Conservation (phyloP, 1,284 basidiomycete species). For the Fomitopsis schrenkii region DNA sequence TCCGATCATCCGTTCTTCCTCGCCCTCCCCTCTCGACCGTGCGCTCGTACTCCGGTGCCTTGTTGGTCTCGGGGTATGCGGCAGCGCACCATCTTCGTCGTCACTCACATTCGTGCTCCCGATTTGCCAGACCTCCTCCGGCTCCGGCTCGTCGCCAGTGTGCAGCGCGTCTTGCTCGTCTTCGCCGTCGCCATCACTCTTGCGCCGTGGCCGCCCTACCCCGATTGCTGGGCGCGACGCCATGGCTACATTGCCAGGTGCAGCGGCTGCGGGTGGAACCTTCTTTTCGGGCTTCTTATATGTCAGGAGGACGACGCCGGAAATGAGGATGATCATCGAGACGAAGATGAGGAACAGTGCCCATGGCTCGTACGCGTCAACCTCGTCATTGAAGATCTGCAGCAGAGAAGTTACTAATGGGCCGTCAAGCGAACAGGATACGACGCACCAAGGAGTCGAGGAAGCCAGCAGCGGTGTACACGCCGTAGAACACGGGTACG, state of each 20-base stretch:
- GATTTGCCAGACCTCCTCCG: slow-evolving; percentile 57
- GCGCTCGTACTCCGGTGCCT: not conserved
- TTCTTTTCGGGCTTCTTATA: slow-evolving; percentile 73
- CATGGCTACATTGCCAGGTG: slow-evolving; percentile 9
- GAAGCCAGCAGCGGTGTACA: slow-evolving; percentile 65
- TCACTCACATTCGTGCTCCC: slow-evolving; percentile 53
- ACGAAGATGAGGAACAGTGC: slow-evolving; percentile 82
- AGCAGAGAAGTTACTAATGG: not conserved
- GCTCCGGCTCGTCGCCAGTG: slow-evolving; percentile 32
- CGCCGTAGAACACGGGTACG: slow-evolving; percentile 70
- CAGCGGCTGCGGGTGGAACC: slow-evolving; percentile 10
- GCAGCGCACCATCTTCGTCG: slow-evolving; percentile 39
- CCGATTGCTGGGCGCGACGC: slow-evolving; percentile 12
- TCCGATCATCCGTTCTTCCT: slow-evolving; percentile 23
- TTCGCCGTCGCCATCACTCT: slow-evolving; percentile 17
- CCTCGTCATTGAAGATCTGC: slow-evolving; percentile 75
- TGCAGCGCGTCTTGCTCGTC: slow-evolving; percentile 37
- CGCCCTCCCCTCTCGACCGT: not conserved
- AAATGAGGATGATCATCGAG: slow-evolving; percentile 81
- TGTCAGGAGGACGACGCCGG: slow-evolving; percentile 82
- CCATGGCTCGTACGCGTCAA: slow-evolving; percentile 81
- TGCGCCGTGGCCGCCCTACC: slow-evolving; percentile 12
- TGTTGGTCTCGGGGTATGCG: slow-evolving; percentile 1
- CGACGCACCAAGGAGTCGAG: slow-evolving; percentile 54
- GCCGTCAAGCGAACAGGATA: not conserved